phyloP scores from a whole-genome alignment of 441 rosid species.

The Jatropha multifida region DNA sequence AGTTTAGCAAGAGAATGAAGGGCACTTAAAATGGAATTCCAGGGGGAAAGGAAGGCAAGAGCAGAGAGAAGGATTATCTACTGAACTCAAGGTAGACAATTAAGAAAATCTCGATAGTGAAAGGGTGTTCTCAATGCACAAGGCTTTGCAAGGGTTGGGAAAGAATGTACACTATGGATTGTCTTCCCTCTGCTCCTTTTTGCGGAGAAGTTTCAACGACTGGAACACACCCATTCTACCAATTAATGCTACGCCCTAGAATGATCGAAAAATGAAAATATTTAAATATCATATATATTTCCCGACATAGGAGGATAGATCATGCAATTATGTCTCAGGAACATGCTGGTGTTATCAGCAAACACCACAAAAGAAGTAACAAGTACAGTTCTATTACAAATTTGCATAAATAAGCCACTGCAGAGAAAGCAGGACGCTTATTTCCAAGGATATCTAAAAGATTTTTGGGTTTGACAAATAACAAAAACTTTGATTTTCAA shows the following conservation, averaged over 20 bases:
- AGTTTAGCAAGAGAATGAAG: not conserved
- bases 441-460: not conserved
- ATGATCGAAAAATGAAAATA: not conserved
- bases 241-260: not conserved
- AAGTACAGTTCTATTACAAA: not conserved
- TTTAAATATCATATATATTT: not conserved
- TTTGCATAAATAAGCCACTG: not conserved
- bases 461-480: not conserved
- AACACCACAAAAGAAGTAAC: not conserved
- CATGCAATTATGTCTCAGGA: not conserved
- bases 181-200: too few relatives aligned
- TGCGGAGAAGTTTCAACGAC: too few relatives aligned
- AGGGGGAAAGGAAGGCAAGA: not conserved
- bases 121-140: too few relatives aligned
- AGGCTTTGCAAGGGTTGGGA: too few relatives aligned
- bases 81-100: not conserved
- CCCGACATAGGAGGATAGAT: not conserved
- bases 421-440: not conserved
- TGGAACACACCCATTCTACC: not conserved
- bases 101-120: not conserved
- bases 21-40: not conserved
- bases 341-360: not conserved
- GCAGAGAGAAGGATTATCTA: not conserved
- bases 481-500: not conserved
- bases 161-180: too few relatives aligned